These are phyloP conservation scores for Canna indica DNA, from an alignment of 176 grass and related monocot genomes.

Conservation along the genomic window DNA sequence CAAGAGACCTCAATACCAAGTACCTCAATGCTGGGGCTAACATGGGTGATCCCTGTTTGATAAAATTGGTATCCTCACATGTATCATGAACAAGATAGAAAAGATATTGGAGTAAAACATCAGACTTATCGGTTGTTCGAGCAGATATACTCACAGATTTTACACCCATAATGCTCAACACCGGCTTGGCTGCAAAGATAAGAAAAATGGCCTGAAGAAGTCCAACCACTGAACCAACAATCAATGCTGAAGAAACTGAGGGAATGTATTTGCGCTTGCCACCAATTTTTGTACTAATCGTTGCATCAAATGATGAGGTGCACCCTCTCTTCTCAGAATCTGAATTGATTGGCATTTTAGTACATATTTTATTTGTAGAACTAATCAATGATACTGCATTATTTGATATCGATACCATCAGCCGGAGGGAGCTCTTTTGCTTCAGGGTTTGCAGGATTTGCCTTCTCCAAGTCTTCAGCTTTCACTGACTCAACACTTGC, in stretches of 20 bases:
- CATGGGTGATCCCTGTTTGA: constrained; percentile 62
- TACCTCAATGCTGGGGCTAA: constrained; percentile 69
- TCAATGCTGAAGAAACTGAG: constrained; percentile 75
- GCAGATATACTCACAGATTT: constrained; percentile 40
- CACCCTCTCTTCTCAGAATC: constrained; percentile 39
- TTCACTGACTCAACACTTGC: constrained; percentile 33
- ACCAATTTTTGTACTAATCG: constrained; percentile 22
- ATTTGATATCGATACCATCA: constrained; percentile 31
- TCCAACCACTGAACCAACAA: constrained; percentile 78
- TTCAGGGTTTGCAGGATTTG: constrained; percentile 25
- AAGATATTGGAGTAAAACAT: neutral
- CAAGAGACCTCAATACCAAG: constrained; percentile 75
- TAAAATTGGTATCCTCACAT: neutral
- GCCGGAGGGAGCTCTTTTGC: constrained; percentile 9
- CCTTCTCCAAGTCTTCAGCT: constrained; percentile 60
- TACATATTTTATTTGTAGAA: neutral
- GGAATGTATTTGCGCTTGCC: constrained; percentile 67
- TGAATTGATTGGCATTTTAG: constrained; percentile 10
- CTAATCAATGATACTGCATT: neutral
- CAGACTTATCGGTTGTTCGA: neutral
- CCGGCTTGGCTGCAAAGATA: constrained; percentile 50
- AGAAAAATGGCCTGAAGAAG: constrained; percentile 79
- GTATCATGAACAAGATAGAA: neutral
- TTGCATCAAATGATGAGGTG: constrained; percentile 27
- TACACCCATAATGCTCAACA: constrained; percentile 74